phyloP scores from a whole-genome alignment of 2,329 filamentous ascomycete species.

The Xylariaceae sp. region DNA sequence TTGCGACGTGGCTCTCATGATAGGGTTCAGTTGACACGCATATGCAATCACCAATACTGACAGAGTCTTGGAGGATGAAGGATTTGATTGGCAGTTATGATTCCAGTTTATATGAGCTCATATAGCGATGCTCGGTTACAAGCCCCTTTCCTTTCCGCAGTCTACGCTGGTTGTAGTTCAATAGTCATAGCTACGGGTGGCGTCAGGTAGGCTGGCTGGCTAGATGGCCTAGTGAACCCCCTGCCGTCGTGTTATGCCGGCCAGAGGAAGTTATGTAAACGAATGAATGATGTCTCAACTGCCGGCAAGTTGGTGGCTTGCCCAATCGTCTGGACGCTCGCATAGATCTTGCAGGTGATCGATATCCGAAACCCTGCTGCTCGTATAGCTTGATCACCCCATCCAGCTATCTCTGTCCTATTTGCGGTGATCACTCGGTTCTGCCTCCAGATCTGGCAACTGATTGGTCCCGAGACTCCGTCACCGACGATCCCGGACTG shows the following conservation, averaged over 20 bases:
- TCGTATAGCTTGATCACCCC: not conserved
- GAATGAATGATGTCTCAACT: too few species aligned
- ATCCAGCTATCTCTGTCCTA: not conserved
- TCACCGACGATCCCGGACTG: not conserved
- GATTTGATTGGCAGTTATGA: not conserved
- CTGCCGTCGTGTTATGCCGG: too few species aligned
- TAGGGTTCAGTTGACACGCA: not conserved
- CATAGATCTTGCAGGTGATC: not conserved
- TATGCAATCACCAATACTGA: not conserved
- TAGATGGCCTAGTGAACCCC: too few species aligned
- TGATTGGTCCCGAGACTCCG: not conserved
- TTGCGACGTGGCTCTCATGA: not conserved
- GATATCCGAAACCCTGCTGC: not conserved
- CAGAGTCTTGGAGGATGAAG: not conserved
- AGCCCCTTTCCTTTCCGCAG: too few species aligned
- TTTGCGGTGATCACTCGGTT: not conserved
- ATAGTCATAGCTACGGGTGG: too few species aligned
- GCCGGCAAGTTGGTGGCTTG: too few species aligned
- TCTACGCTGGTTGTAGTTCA: too few species aligned
- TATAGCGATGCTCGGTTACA: too few species aligned
- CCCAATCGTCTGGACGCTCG: too few species aligned
- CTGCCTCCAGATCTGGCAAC: not conserved
- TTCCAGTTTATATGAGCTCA: not conserved
- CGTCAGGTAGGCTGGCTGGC: too few species aligned
- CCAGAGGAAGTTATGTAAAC: too few species aligned